Evolutionary conservation across 2,329 filamentous ascomycete genomes (phyloP), one percentile per base, ranked within the genome.

Genomic region (Fusarium siculi): DNA sequence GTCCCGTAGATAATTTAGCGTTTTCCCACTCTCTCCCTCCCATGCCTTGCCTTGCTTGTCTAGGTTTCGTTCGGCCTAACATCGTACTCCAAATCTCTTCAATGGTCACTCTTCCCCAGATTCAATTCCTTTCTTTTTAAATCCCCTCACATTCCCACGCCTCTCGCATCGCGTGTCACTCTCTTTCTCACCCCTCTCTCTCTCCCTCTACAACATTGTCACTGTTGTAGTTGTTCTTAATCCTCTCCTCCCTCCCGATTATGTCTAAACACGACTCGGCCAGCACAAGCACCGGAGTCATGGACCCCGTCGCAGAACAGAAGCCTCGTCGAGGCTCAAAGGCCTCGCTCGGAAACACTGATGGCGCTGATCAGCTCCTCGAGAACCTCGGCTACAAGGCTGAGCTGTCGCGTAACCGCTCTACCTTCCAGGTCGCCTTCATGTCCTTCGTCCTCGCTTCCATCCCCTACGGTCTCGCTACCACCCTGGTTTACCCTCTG

Each of bases 311-410:
- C 55, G 70, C 68, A 62, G 77, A 80, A 50, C 63, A 72, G 67
- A 82, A 81, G 74, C 66, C 64, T 68, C 63, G 70, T 36, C 70
- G 70, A 52, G 70, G 66, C 43, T 77, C 65, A 71, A 82, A 62
- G 66, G 78, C 62, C 67, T 74, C 57, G 59, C 63, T 34, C 55
- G 63, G 55, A 40, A 60, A 63, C 68, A 72, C 80, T 62, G 81
- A 80, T 71, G 84, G 87, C 64, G 90, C 90, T 76, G 56, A 59
- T 19, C 19, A 59, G 16, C 46, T 59, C 19, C 56, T 59, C 34
- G 56, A 53, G 34, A 67, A 53, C 12, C 64, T 67, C 4, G 61
- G 64, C 9, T 67, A 67, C 54, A 50, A 63, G 30, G 49, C 64
- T 28, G 47, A 67, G 44, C 34, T 67, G 36, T 46, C 37, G 16